Conservation (phyloP, 495 filamentous ascomycete species). For the Echria macrotheca region DNA sequence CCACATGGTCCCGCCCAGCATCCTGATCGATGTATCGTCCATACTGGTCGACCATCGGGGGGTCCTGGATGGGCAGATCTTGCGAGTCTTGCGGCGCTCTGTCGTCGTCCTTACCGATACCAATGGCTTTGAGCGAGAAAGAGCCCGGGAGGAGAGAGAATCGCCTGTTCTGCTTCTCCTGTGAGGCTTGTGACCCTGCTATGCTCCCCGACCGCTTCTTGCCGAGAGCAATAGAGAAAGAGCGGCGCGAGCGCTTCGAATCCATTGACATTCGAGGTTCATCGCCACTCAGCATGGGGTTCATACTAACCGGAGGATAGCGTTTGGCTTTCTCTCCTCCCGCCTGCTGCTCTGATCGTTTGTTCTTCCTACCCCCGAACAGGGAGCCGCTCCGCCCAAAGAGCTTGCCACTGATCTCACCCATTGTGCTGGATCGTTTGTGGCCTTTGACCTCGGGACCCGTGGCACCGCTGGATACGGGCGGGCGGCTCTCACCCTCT, state of each 20-base stretch:
- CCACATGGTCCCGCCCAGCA: conserved; percentile 25
- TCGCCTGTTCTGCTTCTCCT: conserved; percentile 53
- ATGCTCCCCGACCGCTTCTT: conserved; percentile 64
- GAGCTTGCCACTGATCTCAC: conserved; percentile 69
- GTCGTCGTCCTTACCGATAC: conserved; percentile 43
- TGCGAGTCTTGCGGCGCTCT: conserved; percentile 37
- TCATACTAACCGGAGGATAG: conserved; percentile 79
- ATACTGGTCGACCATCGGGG: conserved; percentile 35
- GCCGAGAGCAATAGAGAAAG: conserved; percentile 66
- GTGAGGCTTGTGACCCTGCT: conserved; percentile 43
- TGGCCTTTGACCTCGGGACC: conserved; percentile 57
- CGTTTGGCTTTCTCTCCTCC: conserved; percentile 46
- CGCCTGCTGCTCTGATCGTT: conserved; percentile 38
- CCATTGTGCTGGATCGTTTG: conserved; percentile 85
- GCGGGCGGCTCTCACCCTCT: conserved; percentile 12
- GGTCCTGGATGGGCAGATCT: conserved; percentile 45
- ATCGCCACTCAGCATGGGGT: conserved; percentile 42
- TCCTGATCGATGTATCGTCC: conserved; percentile 33
- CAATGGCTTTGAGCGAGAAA: conserved; percentile 61
- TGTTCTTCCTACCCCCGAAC: conserved; percentile 55
- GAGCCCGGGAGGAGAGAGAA: conserved; percentile 76
- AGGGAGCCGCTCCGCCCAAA: conserved; percentile 76
- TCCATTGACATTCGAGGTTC: conserved; percentile 73
- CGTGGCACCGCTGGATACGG: neutral
- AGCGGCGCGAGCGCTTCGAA: conserved; percentile 60